phyloP scores from a whole-genome alignment of 345 rosid species.

The Citrus sp. region DNA sequence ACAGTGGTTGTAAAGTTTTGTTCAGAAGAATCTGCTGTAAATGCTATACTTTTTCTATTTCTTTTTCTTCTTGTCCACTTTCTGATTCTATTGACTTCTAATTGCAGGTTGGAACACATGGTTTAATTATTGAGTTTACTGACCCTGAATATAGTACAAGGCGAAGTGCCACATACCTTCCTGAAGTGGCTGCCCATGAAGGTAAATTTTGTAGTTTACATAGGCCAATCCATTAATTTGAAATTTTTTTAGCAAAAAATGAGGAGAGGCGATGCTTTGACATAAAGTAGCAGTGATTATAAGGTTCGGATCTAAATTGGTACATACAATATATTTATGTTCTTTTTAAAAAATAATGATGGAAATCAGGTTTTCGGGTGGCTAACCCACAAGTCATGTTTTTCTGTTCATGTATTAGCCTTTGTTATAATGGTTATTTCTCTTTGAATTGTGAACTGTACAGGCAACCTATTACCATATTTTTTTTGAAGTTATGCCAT shows the following conservation, averaged over 20 bases:
- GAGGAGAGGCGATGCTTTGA: neutral
- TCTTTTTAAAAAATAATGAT: neutral
- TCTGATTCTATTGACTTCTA: constrained; percentile 6
- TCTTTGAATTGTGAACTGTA: neutral
- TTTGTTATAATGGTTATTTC: neutral
- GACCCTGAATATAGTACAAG: constrained; percentile 63
- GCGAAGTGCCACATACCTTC: constrained; percentile 92
- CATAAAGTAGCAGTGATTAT: neutral
- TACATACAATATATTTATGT: neutral
- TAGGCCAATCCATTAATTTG: neutral
- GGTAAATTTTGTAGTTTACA: constrained; percentile 36
- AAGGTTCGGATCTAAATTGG: neutral
- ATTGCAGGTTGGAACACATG: constrained; percentile 84
- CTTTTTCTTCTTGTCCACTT: neutral
- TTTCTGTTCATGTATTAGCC: neutral
- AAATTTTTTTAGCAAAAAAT: neutral
- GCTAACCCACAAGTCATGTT: neutral
- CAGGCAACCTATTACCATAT: neutral
- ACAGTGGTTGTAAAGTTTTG: neutral
- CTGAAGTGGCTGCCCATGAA: constrained; percentile 98
- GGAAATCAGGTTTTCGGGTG: neutral
- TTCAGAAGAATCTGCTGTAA: neutral
- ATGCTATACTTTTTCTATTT: neutral
- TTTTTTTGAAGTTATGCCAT: neutral
- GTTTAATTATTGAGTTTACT: constrained; percentile 83